These are phyloP conservation scores for Nothopassalora personata DNA, from an alignment of 2,329 filamentous ascomycete genomes.

Conservation along the genomic window DNA sequence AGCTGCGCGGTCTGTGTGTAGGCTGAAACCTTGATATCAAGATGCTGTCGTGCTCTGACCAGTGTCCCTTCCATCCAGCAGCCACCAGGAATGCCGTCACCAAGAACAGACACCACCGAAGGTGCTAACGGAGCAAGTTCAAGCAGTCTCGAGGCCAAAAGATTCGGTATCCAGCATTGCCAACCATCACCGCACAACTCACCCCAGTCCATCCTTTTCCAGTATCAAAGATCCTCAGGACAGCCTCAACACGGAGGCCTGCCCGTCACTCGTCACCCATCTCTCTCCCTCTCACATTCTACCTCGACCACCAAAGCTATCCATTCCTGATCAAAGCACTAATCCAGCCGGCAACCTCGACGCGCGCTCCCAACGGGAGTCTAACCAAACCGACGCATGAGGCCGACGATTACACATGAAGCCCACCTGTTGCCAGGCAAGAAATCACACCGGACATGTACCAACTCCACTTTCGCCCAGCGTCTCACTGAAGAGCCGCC, in stretches of 20 bases:
- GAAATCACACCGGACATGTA: slow-evolving; percentile 27
- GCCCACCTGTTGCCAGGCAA: slow-evolving; percentile 5
- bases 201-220: slow-evolving; percentile 11
- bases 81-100: slow-evolving; percentile 1
- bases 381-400: slow-evolving; percentile 76
- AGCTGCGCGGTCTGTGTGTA: slow-evolving; percentile 43
- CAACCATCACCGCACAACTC: slow-evolving; percentile 17
- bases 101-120: slow-evolving; percentile 29
- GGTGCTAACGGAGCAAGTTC: slow-evolving; percentile 27
- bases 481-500: slow-evolving; percentile 15
- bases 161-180: slow-evolving; percentile 35
- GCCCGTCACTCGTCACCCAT: slow-evolving; percentile 47
- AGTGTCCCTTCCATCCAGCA: slow-evolving; percentile 11
- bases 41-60: slow-evolving; percentile 19
- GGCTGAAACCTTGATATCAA: slow-evolving; percentile 28
- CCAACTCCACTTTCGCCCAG: slow-evolving; percentile 30
- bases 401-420: slow-evolving; percentile 40
- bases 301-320: slow-evolving; percentile 49
- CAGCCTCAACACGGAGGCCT: slow-evolving; percentile 40
- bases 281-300: slow-evolving; percentile 41
- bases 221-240: slow-evolving; percentile 47
- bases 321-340: slow-evolving; percentile 60
- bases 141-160: slow-evolving; percentile 22
- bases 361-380: slow-evolving; percentile 70
- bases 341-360: slow-evolving; percentile 66